Percentiles rank a stretch among this genome's conserved stretches.
These are phyloP conservation scores for Arachis stenosperma DNA, from an alignment of 306 rosid genomes.

Conservation along the genomic window DNA sequence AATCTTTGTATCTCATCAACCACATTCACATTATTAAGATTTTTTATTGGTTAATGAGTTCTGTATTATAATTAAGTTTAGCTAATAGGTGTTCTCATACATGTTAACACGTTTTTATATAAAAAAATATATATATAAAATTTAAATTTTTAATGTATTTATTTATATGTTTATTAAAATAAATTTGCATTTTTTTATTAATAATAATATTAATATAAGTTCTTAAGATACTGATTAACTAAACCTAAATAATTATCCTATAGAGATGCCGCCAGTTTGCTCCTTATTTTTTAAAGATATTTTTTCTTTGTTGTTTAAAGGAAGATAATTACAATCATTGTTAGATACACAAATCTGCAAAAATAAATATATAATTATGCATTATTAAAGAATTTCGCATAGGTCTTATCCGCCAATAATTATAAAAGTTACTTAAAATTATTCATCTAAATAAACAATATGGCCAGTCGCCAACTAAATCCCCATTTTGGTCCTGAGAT, in stretches of 20 bases:
- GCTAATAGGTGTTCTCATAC: too few relatives aligned
- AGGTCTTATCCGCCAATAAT: neutral
- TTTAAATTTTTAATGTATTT: too few relatives aligned
- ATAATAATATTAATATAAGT: too few relatives aligned
- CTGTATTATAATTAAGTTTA: neutral
- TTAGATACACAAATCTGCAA: constrained; percentile 11
- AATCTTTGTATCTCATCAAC: constrained; percentile 12
- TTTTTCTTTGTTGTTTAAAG: constrained; percentile 10
- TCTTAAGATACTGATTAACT: too few relatives aligned
- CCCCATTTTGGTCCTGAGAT: too few relatives aligned
- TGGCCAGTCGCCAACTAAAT: neutral
- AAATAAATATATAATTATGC: neutral
- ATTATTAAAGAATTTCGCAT: neutral
- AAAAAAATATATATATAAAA: too few relatives aligned
- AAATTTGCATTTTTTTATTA: too few relatives aligned
- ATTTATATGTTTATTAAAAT: too few relatives aligned
- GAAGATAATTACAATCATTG: neutral
- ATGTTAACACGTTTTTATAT: too few relatives aligned
- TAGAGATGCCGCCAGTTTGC: neutral
- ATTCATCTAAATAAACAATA: neutral
- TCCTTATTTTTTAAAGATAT: neutral
- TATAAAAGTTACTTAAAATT: constrained; percentile 12
- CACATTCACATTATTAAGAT: constrained; percentile 17
- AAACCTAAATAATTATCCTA: neutral
- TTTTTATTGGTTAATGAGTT: constrained; percentile 15